Evolutionary conservation across 2,329 filamentous ascomycete species (phyloP).

Genomic region (Penicillium sp.): DNA sequence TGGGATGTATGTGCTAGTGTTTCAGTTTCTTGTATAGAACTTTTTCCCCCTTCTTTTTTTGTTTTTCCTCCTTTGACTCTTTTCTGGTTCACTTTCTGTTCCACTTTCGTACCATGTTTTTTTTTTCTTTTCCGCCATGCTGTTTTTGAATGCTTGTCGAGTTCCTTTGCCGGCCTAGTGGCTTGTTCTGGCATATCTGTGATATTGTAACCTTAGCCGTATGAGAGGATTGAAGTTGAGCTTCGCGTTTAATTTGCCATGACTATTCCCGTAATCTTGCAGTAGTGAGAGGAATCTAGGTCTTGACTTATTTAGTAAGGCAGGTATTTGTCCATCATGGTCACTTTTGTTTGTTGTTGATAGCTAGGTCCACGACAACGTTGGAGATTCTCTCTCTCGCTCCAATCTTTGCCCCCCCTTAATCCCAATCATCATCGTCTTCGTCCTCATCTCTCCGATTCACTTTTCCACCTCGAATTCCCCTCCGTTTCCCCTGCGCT

Average conservation of each 20-base stretch:
- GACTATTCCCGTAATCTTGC: constrained; percentile 10
- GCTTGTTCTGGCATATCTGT: constrained; percentile 19
- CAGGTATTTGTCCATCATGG: no score
- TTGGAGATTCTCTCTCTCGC: no score
- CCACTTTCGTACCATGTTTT: no score
- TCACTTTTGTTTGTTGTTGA: no score
- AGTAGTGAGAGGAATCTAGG: no score
- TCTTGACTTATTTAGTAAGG: no score
- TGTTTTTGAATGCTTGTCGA: no score
- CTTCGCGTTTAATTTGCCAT: constrained; percentile 11
- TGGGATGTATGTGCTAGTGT: constrained; percentile 21
- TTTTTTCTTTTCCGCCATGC: no score
- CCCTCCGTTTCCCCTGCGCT: constrained; percentile 9
- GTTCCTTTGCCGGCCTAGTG: background rate
- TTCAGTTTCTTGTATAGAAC: constrained; percentile 29
- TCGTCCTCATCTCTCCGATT: constrained; percentile 26
- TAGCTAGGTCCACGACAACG: no score
- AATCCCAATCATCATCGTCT: constrained; percentile 45
- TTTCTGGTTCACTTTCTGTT: no score
- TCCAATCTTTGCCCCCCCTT: constrained; percentile 10
- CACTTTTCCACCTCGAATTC: constrained; percentile 29
- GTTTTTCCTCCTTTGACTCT: background rate
- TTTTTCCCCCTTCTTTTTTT: constrained; percentile 15
- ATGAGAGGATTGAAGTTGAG: constrained; percentile 15
- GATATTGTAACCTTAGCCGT: constrained; percentile 19